Percentiles rank a stretch among this genome's conserved stretches.
Conservation (phyloP, 2,329 filamentous ascomycete genomes). For the Fusarium verrucosum region DNA sequence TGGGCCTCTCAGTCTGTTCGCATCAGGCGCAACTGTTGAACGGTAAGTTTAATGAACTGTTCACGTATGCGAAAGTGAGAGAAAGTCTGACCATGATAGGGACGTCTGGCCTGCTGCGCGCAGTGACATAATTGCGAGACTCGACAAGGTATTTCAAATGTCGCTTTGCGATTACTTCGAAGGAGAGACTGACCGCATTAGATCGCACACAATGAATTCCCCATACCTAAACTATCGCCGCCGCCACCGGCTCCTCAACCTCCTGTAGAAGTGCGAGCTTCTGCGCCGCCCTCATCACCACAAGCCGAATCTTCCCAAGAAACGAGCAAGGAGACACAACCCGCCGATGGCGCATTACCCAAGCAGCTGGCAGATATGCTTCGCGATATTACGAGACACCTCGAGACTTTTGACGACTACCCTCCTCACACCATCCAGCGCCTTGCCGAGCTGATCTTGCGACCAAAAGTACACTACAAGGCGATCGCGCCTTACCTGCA, state of each 20-base stretch:
- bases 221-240: slow-evolving; percentile 69
- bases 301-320: slow-evolving; percentile 59
- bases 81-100: slow-evolving; percentile 56
- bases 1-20: slow-evolving; percentile 58
- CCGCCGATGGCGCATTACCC: slow-evolving; percentile 63
- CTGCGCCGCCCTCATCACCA: slow-evolving; percentile 56
- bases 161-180: neutral
- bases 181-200: slow-evolving; percentile 49
- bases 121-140: slow-evolving; percentile 69
- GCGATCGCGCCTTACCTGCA: slow-evolving; percentile 86
- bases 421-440: slow-evolving; percentile 95
- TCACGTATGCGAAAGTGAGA: slow-evolving; percentile 12
- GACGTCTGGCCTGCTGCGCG: slow-evolving; percentile 75
- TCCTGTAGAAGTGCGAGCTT: slow-evolving; percentile 56
- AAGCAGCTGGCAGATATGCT: slow-evolving; percentile 71
- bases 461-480: slow-evolving; percentile 81
- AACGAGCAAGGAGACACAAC: slow-evolving; percentile 71
- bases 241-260: slow-evolving; percentile 52
- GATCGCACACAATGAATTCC: slow-evolving; percentile 81
- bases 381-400: slow-evolving; percentile 66
- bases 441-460: slow-evolving; percentile 83
- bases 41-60: slow-evolving; percentile 55
- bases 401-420: slow-evolving; percentile 74
- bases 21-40: slow-evolving; percentile 63
- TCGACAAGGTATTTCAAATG: slow-evolving; percentile 65